These are phyloP conservation scores for Cyclocybe cylindracea DNA, from an alignment of 768 basidiomycete species.

Conservation along the genomic window DNA sequence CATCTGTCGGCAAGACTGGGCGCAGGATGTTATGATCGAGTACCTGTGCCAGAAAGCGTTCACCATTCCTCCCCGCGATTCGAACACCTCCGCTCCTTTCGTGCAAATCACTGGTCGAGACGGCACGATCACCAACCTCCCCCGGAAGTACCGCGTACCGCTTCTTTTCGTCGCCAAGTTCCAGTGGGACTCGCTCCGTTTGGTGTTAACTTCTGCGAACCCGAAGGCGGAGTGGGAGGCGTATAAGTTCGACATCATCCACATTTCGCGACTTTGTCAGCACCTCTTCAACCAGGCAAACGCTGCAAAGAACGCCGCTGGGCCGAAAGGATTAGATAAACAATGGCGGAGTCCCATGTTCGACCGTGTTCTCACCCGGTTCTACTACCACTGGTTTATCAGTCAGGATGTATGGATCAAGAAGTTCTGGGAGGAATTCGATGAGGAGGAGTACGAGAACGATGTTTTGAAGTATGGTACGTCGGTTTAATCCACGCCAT, in stretches of 20 bases:
- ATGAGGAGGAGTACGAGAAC: conserved; percentile 39
- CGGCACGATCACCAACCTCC: conserved; percentile 25
- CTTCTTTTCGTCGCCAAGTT: conserved; percentile 47
- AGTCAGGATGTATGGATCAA: conserved; percentile 36
- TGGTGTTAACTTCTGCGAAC: conserved; percentile 36
- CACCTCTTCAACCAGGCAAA: conserved; percentile 35
- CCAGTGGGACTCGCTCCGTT: conserved; percentile 41
- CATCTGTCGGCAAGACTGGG: conserved; percentile 30
- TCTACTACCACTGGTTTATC: conserved; percentile 44
- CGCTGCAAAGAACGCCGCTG: conserved; percentile 16
- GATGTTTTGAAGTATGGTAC: conserved; percentile 40
- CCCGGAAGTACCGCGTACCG: conserved; percentile 42
- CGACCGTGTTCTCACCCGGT: conserved; percentile 43
- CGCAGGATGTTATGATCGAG: conserved; percentile 32
- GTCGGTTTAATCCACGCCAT: conserved; percentile 12
- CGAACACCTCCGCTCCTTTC: conserved; percentile 8
- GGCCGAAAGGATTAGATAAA: conserved; percentile 28
- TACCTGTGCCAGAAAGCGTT: conserved; percentile 36
- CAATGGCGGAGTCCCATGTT: conserved; percentile 41
- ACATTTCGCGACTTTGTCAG: conserved; percentile 39
- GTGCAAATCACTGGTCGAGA: conserved; percentile 13
- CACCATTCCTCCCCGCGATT: conserved; percentile 32
- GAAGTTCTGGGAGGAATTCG: conserved; percentile 41
- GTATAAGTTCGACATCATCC: conserved; percentile 43
- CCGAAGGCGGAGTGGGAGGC: conserved; percentile 40